Evolutionary conservation across 2,329 filamentous ascomycete genomes (phyloP).

Genomic region (Ramichloridium luteum): DNA sequence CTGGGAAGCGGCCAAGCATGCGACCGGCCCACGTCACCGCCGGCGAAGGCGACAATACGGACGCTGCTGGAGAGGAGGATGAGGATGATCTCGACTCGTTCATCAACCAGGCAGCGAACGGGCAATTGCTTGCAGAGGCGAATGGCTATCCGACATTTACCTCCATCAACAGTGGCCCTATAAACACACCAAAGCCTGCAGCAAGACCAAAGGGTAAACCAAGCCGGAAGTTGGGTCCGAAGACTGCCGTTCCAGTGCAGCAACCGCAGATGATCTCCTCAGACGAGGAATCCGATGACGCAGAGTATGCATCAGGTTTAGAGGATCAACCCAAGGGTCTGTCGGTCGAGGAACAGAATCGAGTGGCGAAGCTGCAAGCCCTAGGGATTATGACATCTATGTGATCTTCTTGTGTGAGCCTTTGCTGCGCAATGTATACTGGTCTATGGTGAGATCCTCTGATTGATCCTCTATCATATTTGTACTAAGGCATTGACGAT

Average conservation of each 20-base stretch:
- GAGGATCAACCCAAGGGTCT: slow-evolving; percentile 6
- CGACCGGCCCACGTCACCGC: slow-evolving; percentile 20
- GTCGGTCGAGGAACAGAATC: slow-evolving; percentile 22
- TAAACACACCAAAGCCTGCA: slow-evolving; percentile 6
- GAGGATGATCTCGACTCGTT: slow-evolving; percentile 39
- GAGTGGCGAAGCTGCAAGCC: slow-evolving; percentile 25
- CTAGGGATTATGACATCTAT: slow-evolving; percentile 17
- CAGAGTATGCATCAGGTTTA: slow-evolving; percentile 3
- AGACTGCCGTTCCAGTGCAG: slow-evolving; percentile 1
- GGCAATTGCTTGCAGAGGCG: slow-evolving; percentile 2
- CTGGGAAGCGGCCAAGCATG: slow-evolving; percentile 22
- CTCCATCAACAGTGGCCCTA: slow-evolving; percentile 2
- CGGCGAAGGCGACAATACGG: slow-evolving; percentile 22
- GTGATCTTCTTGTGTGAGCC: no score
- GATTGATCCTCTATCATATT: no score
- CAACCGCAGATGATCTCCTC: neutral
- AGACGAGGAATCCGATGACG: slow-evolving; percentile 2
- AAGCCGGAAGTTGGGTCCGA: neutral
- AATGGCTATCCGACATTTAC: no score
- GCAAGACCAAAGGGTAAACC: slow-evolving; percentile 7
- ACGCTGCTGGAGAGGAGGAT: slow-evolving; percentile 14
- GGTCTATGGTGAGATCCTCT: no score
- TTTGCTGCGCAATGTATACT: no score
- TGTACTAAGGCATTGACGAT: no score
- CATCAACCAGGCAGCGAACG: slow-evolving; percentile 43